Base-by-base conservation (phyloP, 2,329 filamentous ascomycete species). In the Alternaria brassicicola region DNA sequence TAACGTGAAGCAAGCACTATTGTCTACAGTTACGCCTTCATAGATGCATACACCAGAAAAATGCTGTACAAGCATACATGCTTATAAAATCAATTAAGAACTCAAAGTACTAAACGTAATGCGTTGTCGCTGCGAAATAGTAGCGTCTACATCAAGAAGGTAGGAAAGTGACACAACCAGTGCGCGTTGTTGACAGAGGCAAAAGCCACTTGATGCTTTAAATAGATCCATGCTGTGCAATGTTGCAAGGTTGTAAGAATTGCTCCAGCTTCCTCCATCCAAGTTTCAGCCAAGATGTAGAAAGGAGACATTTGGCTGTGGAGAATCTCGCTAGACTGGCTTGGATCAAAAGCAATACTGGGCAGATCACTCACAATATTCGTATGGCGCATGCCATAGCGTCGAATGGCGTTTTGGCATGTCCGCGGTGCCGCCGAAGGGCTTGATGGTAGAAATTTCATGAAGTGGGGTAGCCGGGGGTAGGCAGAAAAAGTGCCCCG, bases 381-480 rank as follows among this genome's bases (percentile, higher is more conserved):
- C 43, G 43, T 8, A 23, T 10, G 8, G 19, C 19, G 5, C 23
- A 23, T 23, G 4, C 43, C 25, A 28, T 10, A 13, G 19, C 43
- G 33, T 13, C 30, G 1, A 12, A 12, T 17, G 3, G 3, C 13
- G 0, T 25, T 17, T 21, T 35, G 4, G 8, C 1, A 17, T 0
- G 21, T 7, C 28, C 30, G 43, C 13, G 17, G 30, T 47, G 3
- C 30, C 13, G 12, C 30, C 43, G 17, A 4, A 5, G 9, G 19
- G 8, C 36, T 7, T 33, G 30, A 2, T 47, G 28, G 28, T 47
- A 47, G 43, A 47, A 13, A 35, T 33, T 26, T 43, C 13, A 6
- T 12, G 15, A 41, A 49, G 45, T 26, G 52, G 45, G 35, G 45
- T 38, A 43, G 7, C 42, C 43, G 35, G 43, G 30, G 30, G 30